A percentile compares a stretch with the other conserved stretches of the same genome.
Evolutionary conservation across 495 filamentous ascomycete genomes (phyloP).

Genomic region (Pseudevernia furfuracea): DNA sequence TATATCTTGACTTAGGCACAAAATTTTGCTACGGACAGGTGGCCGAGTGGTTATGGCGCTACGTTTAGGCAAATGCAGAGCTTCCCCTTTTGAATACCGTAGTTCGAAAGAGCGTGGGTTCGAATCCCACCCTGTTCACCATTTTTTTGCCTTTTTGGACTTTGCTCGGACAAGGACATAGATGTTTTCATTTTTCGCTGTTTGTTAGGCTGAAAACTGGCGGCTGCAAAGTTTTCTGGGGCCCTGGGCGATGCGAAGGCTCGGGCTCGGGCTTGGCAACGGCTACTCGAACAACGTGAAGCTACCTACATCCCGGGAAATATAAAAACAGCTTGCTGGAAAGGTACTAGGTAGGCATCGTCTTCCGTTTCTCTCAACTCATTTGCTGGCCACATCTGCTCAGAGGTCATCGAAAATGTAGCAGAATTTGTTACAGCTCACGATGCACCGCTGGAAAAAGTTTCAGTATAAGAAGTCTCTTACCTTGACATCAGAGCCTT

Average conservation of each 20-base stretch:
- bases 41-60: conserved; percentile 31
- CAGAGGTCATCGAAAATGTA: no score
- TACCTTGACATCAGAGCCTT: not conserved
- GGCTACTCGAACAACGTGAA: not conserved
- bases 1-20: not conserved
- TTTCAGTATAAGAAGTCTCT: no score
- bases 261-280: not conserved
- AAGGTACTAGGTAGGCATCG: no score
- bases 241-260: not conserved
- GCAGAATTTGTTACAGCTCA: no score
- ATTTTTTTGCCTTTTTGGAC: not conserved
- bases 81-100: conserved; percentile 19
- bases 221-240: not conserved
- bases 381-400: no score
- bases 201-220: no score
- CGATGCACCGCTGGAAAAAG: not conserved
- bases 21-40: conserved; percentile 16
- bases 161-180: not conserved
- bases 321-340: no score
- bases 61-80: conserved; percentile 27
- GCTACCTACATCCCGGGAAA: no score
- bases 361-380: no score
- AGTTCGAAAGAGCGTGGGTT: conserved; percentile 46
- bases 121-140: conserved; percentile 47
- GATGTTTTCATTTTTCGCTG: no score